phyloP scores from a whole-genome alignment of 1,284 basidiomycete genomes.

The Naganishia sp. region DNA sequence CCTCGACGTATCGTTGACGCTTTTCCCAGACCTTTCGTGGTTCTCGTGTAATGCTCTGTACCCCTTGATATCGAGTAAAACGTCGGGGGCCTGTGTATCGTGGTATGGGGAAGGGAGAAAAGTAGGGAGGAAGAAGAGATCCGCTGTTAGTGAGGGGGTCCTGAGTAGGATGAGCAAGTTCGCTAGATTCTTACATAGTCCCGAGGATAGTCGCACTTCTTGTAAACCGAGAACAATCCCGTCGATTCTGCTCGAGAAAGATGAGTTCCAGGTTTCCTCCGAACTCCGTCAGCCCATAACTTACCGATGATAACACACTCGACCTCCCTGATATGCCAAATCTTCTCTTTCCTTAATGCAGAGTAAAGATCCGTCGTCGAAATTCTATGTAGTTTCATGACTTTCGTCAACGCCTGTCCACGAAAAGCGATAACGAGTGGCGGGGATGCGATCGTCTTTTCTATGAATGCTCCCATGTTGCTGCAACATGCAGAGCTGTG shows the following conservation, averaged over 20 bases:
- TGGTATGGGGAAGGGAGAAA: background rate
- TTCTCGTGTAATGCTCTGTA: conserved; percentile 30
- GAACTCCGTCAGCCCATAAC: background rate
- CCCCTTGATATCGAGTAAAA: conserved; percentile 31
- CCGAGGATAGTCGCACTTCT: conserved; percentile 30
- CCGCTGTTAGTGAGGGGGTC: no score
- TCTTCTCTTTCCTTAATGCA: conserved; percentile 30
- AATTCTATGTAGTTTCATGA: conserved; percentile 36
- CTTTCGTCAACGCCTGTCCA: conserved; percentile 31
- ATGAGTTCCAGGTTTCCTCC: background rate
- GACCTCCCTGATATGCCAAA: conserved; percentile 36
- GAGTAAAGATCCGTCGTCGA: conserved; percentile 13
- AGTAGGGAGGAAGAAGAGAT: no score
- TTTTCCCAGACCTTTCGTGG: conserved; percentile 6
- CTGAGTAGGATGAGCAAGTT: background rate
- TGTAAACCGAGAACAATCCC: conserved; percentile 35
- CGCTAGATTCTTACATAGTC: conserved; percentile 18
- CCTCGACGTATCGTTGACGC: background rate
- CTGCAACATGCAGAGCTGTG: no score
- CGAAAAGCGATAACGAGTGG: conserved; percentile 38
- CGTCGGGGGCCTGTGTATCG: conserved; percentile 28
- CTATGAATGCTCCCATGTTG: background rate
- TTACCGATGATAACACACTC: conserved; percentile 35
- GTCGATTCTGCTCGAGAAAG: conserved; percentile 34
- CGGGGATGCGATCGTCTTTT: conserved; percentile 29